A percentile compares a stretch with the other conserved stretches of the same genome.
These are phyloP conservation scores for Coniophora puteana DNA, from an alignment of 1,284 basidiomycete genomes.

Conservation along the genomic window DNA sequence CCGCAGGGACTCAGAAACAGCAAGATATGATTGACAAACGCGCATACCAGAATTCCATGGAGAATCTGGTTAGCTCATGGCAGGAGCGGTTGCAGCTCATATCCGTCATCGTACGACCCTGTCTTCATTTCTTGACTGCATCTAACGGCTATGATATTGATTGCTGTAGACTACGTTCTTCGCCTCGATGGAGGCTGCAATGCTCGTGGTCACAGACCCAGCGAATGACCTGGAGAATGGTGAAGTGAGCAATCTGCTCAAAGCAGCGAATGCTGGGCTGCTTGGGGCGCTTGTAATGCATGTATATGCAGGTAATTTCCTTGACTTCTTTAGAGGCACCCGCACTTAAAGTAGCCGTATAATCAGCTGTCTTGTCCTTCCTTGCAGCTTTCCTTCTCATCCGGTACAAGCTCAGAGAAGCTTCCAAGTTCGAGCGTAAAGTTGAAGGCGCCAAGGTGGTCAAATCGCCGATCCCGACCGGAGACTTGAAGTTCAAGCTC, in stretches of 20 bases:
- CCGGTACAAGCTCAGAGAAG: slow-evolving; percentile 44
- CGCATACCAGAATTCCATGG: slow-evolving; percentile 36
- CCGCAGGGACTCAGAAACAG: slow-evolving; percentile 36
- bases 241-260: slow-evolving; percentile 12
- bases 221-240: slow-evolving; percentile 11
- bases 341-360: background rate
- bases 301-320: slow-evolving; percentile 38
- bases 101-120: slow-evolving; percentile 44
- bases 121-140: background rate
- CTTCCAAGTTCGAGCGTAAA: slow-evolving; percentile 32
- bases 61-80: slow-evolving; percentile 48
- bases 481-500: too few species aligned
- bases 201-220: slow-evolving; percentile 38
- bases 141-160: background rate
- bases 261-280: slow-evolving; percentile 39
- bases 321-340: background rate
- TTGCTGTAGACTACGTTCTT: slow-evolving; percentile 48
- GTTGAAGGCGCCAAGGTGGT: slow-evolving; percentile 10
- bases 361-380: slow-evolving; percentile 46
- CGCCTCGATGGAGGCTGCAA: slow-evolving; percentile 44
- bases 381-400: slow-evolving; percentile 49
- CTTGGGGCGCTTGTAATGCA: slow-evolving; percentile 46
- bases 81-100: slow-evolving; percentile 51
- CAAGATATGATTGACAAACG: slow-evolving; percentile 40
- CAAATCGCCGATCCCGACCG: background rate